phyloP scores from a whole-genome alignment of 768 basidiomycete species.

The Macrolepiota dolichaula region DNA sequence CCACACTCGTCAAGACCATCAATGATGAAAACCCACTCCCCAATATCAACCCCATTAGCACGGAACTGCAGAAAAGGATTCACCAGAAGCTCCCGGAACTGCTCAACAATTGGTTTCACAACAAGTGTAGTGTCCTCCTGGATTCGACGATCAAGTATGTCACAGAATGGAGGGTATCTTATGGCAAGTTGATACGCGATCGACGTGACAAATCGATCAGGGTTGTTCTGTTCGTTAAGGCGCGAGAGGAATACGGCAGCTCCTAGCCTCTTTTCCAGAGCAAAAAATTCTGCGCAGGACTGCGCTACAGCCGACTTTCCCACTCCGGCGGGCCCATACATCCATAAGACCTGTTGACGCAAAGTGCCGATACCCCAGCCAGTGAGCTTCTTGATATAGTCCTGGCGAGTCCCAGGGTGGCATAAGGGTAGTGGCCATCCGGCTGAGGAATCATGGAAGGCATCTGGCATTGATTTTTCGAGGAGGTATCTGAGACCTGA shows the following conservation, averaged over 20 bases:
- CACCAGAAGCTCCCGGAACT: slow-evolving; percentile 6
- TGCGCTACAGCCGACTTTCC: slow-evolving; percentile 13
- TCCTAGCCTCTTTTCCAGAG: neutral
- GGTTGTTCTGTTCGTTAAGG: neutral
- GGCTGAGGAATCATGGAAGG: slow-evolving; percentile 1
- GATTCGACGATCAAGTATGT: neutral
- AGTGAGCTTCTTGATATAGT: neutral
- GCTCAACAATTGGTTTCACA: neutral
- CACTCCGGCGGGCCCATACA: slow-evolving; percentile 4
- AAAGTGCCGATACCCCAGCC: neutral
- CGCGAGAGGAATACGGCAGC: slow-evolving; percentile 12
- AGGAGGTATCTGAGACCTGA: neutral
- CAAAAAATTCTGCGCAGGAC: neutral
- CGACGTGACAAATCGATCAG: neutral
- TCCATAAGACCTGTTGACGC: neutral
- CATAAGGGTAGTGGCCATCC: neutral
- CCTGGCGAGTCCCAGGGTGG: slow-evolving; percentile 1
- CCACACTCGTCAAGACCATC: slow-evolving; percentile 14
- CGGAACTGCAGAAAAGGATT: neutral
- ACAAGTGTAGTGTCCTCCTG: neutral
- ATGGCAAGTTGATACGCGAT: slow-evolving; percentile 2
- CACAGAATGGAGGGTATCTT: neutral
- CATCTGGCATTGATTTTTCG: neutral
- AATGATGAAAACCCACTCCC: neutral
- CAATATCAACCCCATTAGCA: neutral